A percentile compares a stretch with the other conserved stretches of the same genome.
Evolutionary conservation across 78 protist species (phyloP).

Genomic region (Dictyostelium firmibasis): DNA sequence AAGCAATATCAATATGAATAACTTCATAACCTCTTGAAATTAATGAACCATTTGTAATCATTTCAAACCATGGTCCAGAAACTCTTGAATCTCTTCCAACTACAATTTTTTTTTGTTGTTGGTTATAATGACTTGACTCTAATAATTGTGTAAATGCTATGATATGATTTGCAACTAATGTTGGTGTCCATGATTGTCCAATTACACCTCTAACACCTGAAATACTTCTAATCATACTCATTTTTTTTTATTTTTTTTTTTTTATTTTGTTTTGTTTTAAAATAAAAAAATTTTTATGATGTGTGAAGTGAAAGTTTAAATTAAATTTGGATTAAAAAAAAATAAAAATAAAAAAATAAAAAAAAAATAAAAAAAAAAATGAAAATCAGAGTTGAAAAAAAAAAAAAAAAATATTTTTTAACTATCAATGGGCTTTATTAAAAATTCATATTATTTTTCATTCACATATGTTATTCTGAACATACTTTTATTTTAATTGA

Average conservation of each 20-base stretch:
- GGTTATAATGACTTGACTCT: conserved; percentile 12
- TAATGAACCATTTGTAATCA: conserved; percentile 48
- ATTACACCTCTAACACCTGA: conserved; percentile 90
- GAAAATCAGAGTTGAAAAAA: too few relatives aligned
- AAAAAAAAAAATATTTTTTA: too few relatives aligned
- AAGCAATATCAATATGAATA: conserved; percentile 75
- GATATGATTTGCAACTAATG: conserved; percentile 61
- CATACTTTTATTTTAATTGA: too few relatives aligned
- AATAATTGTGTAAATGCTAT: conserved; percentile 67
- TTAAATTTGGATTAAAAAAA: neutral
- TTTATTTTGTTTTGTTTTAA: neutral
- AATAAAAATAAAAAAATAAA: too few relatives aligned
- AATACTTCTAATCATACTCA: conserved; percentile 85
- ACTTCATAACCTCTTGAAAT: conserved; percentile 69
- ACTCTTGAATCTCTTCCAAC: conserved; percentile 91
- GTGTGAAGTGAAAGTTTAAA: neutral
- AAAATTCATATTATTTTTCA: neutral
- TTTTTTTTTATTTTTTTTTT: neutral
- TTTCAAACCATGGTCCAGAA: conserved; percentile 84
- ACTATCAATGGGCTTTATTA: too few relatives aligned
- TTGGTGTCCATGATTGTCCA: conserved; percentile 82
- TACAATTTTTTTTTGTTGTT: conserved; percentile 69
- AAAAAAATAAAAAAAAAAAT: too few relatives aligned
- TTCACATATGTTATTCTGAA: too few relatives aligned
- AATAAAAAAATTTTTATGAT: neutral